Evolutionary conservation across 495 filamentous ascomycete genomes (phyloP), one percentile per base, ranked within the genome.

Genomic region (Penicillium lividum): DNA sequence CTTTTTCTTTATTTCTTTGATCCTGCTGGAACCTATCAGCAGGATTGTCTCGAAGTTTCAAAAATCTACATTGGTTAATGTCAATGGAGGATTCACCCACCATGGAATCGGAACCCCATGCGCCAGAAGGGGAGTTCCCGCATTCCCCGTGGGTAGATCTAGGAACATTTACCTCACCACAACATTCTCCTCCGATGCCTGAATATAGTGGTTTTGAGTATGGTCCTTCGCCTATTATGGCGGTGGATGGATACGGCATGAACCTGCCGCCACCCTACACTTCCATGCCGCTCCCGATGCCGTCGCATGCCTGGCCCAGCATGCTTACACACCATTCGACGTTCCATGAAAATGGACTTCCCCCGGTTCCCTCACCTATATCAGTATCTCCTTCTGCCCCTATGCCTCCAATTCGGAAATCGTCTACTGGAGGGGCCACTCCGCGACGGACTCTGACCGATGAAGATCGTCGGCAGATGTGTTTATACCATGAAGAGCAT

Each of bases 381-480:
- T 78, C 81, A 16, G 67, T 80, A 30, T 76, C 81, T 31, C 75
- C 79, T 43, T 74, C 75, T 13, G 59, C 78, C 22, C 75, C 79
- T 28, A 69, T 82, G 36, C 72, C 80, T 47, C 79, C 78, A 53
- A 70, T 76, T 30, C 80, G 77, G 16, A 75, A 81, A 51, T 78
- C 80, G 45, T 79, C 81, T 5, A 82, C 80, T 38, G 76, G 79
- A 53, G 77, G 76, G 30, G 75, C 89, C 50, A 88, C 90, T 31
- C 89, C 91, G 7, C 82, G 94, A 64, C 91, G 89, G 72, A 98
- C 95, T 0, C 80, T 99, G 62, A 98, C 94, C 25, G 93, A 98
- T 73, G 86, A 89, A 31, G 93, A 97, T 68, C 85, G 94, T 51
- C 85, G 92, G 55, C 84, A 85, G 51, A 99, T 99, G 93, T 98